Percentiles rank a stretch among this genome's conserved stretches.
These are phyloP conservation scores for Aurantiochytrium sp. DNA, from an alignment of 108 stramenopile species.

Conservation along the genomic window DNA sequence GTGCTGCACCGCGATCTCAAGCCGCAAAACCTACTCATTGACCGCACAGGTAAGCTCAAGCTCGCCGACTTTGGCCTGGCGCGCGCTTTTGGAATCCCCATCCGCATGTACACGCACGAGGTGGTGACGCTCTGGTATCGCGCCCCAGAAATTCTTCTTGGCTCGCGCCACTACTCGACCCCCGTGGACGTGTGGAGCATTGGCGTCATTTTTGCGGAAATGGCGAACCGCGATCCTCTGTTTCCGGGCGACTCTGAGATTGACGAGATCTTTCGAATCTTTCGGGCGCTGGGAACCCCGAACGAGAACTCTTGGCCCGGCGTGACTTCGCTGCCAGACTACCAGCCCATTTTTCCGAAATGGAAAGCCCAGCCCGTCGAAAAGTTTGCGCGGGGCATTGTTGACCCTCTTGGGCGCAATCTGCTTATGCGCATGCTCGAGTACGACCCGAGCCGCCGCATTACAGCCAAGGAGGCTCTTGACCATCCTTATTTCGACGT, in stretches of 20 bases:
- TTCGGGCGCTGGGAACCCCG: slow-evolving; percentile 89
- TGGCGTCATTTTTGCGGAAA: slow-evolving; percentile 94
- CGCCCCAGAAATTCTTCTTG: slow-evolving; percentile 87
- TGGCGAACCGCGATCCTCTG: slow-evolving; percentile 87
- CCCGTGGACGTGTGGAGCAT: slow-evolving; percentile 90
- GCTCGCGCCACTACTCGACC: slow-evolving; percentile 78
- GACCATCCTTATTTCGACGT: slow-evolving; percentile 89
- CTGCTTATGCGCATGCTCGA: slow-evolving; percentile 73
- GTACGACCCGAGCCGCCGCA: slow-evolving; percentile 78
- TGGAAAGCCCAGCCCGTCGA: slow-evolving; percentile 35
- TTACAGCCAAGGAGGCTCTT: slow-evolving; percentile 82
- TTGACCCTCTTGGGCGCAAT: slow-evolving; percentile 63
- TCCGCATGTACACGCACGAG: slow-evolving; percentile 70
- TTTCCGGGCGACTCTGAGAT: slow-evolving; percentile 96
- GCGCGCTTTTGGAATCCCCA: slow-evolving; percentile 61
- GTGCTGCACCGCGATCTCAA: slow-evolving; percentile 92
- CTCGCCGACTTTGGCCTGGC: slow-evolving; percentile 97
- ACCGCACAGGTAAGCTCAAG: slow-evolving; percentile 80
- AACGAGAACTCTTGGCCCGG: slow-evolving; percentile 82
- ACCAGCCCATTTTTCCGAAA: slow-evolving; percentile 72
- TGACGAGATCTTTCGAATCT: slow-evolving; percentile 95
- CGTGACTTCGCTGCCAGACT: slow-evolving; percentile 69
- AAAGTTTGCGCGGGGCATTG: background rate
- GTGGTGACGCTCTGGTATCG: slow-evolving; percentile 99
- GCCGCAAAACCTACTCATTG: slow-evolving; percentile 95